phyloP scores from a whole-genome alignment of 495 filamentous ascomycete genomes.

The Podospora sp. region DNA sequence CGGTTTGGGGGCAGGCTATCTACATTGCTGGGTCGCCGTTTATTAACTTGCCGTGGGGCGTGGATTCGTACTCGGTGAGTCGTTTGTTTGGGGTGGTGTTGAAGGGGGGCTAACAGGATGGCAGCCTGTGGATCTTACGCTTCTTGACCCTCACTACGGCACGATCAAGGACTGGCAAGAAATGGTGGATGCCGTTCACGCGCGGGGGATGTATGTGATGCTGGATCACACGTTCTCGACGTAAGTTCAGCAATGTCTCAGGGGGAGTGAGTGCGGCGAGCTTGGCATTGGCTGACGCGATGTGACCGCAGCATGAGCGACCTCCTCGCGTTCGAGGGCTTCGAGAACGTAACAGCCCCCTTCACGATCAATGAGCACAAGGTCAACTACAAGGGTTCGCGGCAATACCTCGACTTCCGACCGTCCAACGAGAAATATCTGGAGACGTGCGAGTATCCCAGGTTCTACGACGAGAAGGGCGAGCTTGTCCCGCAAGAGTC shows the following conservation, averaged over 20 bases:
- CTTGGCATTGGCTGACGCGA: neutral
- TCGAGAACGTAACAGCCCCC: conserved; percentile 62
- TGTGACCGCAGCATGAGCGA: conserved; percentile 56
- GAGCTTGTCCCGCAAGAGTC: conserved; percentile 50
- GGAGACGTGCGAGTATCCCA: conserved; percentile 62
- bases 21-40: conserved; percentile 66
- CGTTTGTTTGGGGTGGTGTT: too few species aligned
- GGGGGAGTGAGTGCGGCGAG: neutral
- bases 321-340: conserved; percentile 66
- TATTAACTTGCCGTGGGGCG: conserved; percentile 42
- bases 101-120: conserved; percentile 8
- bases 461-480: conserved; percentile 67
- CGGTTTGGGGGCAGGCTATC: conserved; percentile 49
- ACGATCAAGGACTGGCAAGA: conserved; percentile 64
- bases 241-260: conserved; percentile 19
- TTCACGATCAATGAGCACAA: conserved; percentile 60
- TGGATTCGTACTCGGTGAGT: conserved; percentile 58
- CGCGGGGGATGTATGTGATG: conserved; percentile 71
- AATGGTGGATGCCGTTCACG: conserved; percentile 66
- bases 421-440: conserved; percentile 55
- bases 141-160: conserved; percentile 37
- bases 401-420: conserved; percentile 64
- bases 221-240: conserved; percentile 73
- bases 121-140: conserved; percentile 30
- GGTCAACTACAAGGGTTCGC: conserved; percentile 58